Base-by-base conservation (phyloP, 2,329 filamentous ascomycete species). In the Daldinia sp. region DNA sequence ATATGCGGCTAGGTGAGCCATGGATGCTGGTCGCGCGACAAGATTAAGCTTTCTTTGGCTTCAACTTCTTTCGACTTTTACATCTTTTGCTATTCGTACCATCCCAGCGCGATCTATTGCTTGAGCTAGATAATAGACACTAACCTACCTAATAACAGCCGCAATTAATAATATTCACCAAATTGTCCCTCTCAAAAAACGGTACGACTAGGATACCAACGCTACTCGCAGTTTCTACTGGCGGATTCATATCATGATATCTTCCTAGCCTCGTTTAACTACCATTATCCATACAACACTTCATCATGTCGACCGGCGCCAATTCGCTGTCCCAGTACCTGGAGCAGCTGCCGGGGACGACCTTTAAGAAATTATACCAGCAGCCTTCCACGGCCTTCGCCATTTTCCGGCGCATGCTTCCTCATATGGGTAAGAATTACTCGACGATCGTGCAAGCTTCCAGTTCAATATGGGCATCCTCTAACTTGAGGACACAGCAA, bases 391-490 rank as follows among this genome's bases (percentile, higher is more conserved):
- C 95, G 1, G 91, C 94, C 34, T 88, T 99, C 69, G 95, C 95
- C 69, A 94, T 99, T 73, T 98, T 98, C 77, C 88, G 95, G 70
- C 94, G 95, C 80, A 97, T 99, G 93, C 86, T 99, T 61, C 93
- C 95, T 60, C 91, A 96, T 74, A 81, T 98, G 64, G 93, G 91
- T 94, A 83, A 73, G 81, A 73, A 80, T 71, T 23, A 35, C 13
- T 15, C 35, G 29, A 4, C 17, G 23, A 8, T 9, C 13, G n/a
- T 25, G 2, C 13, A 34, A 35, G 9, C 23, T 17, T n/a, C n/a
- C n/a, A n/a, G 19, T 15, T 8, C 13, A 35, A 25, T 11, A 60
- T 19, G 41, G 8, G 6, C 23, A 17, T 35, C 11, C 1, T 48
- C 61, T 64, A 27, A 50, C 48, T 45, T 39, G 29, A 27, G 27